Conservation (phyloP, 495 filamentous ascomycete species). For the Xylaria scruposa region DNA sequence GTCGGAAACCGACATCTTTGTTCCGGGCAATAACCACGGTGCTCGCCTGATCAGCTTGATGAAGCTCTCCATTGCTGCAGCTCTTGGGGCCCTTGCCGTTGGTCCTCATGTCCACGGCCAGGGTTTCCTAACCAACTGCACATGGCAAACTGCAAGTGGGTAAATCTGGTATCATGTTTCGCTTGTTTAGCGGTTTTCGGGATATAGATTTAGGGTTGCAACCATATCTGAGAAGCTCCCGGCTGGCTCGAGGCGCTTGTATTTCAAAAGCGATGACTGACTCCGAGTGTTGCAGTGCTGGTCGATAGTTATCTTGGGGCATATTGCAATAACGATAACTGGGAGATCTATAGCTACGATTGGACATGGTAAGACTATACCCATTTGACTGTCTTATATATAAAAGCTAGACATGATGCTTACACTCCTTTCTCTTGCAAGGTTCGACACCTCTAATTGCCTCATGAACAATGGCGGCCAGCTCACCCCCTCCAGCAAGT, state of each 20-base stretch:
- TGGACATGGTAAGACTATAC: conserved; percentile 39
- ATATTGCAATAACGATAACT: conserved; percentile 43
- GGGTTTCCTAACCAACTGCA: conserved; percentile 37
- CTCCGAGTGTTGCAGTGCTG: conserved; percentile 20
- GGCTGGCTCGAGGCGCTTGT: too few species aligned
- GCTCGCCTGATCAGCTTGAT: neutral
- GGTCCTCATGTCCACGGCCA: conserved; percentile 29
- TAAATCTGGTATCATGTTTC: neutral
- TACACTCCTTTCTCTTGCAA: conserved; percentile 19
- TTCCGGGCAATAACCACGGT: neutral
- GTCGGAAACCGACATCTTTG: neutral
- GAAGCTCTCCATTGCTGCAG: conserved; percentile 10
- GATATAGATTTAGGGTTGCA: neutral
- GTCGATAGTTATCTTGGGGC: conserved; percentile 37
- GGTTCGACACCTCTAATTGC: conserved; percentile 42
- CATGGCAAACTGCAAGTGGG: conserved; percentile 36
- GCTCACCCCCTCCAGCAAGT: conserved; percentile 34
- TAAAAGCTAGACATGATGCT: conserved; percentile 20
- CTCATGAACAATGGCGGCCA: conserved; percentile 38
- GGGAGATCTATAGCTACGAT: conserved; percentile 38
- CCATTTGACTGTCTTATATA: neutral
- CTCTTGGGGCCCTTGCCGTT: conserved; percentile 24
- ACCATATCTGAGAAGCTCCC: too few species aligned
- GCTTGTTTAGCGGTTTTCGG: neutral
- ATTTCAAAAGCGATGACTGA: neutral